phyloP scores from a whole-genome alignment of 202 grass and related monocot species.

The Musa balbisiana region DNA sequence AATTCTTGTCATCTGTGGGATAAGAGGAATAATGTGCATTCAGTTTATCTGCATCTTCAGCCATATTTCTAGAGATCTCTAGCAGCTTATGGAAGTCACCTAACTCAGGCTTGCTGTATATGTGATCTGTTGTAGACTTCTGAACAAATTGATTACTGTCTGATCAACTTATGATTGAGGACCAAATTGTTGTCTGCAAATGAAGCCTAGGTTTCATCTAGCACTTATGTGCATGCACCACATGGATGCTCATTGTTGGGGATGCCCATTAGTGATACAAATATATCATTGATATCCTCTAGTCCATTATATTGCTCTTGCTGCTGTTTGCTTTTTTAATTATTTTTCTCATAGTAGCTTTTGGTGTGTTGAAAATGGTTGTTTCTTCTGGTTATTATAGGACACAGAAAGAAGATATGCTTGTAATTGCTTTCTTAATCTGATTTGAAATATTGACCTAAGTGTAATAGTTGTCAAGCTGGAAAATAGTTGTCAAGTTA shows the following conservation, averaged over 20 bases:
- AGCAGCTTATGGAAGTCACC: neutral
- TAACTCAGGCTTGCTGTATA: too few species aligned
- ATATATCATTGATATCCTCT: neutral
- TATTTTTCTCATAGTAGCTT: too few species aligned
- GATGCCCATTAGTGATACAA: too few species aligned
- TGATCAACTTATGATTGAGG: neutral
- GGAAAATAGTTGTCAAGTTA: too few species aligned
- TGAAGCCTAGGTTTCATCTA: neutral
- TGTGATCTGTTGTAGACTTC: neutral
- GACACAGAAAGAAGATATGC: neutral
- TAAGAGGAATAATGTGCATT: too few species aligned
- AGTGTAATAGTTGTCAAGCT: too few species aligned
- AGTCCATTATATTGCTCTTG: neutral
- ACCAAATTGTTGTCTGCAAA: neutral
- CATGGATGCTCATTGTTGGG: too few species aligned
- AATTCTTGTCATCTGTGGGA: too few species aligned
- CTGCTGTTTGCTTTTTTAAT: neutral
- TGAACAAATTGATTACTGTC: neutral
- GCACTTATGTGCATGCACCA: too few species aligned
- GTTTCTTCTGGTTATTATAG: neutral
- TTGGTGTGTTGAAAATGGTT: neutral
- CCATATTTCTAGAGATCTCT: neutral
- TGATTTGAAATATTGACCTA: neutral
- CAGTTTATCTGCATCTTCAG: too few species aligned
- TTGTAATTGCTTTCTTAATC: neutral